Conservation (phyloP, 139 green algal species). For the Picochlorum sp. region DNA sequence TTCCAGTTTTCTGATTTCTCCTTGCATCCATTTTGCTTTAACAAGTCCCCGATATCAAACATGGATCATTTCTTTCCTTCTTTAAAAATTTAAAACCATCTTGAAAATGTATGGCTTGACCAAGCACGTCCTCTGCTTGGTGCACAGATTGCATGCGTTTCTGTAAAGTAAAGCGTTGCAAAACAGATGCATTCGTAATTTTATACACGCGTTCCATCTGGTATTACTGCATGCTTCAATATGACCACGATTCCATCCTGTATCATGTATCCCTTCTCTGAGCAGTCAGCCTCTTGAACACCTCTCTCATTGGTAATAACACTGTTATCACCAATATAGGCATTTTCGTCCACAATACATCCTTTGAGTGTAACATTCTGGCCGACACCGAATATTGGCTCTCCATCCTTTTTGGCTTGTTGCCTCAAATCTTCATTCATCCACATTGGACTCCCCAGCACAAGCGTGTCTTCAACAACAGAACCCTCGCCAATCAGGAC, state of each 20-base stretch:
- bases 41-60: too few species aligned
- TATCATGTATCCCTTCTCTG: constrained; percentile 60
- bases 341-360: constrained; percentile 66
- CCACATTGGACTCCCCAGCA: constrained; percentile 70
- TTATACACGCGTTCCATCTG: constrained; percentile 59
- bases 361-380: constrained; percentile 35
- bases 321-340: constrained; percentile 45
- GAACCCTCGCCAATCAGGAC: constrained; percentile 37
- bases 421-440: constrained; percentile 26
- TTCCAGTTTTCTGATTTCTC: too few species aligned
- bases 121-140: neutral
- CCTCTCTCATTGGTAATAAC: constrained; percentile 59
- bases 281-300: constrained; percentile 49
- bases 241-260: constrained; percentile 68
- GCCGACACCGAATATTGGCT: constrained; percentile 43
- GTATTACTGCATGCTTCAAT: constrained; percentile 56
- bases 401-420: constrained; percentile 11
- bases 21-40: too few species aligned
- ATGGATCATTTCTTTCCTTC: too few species aligned
- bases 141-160: neutral
- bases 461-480: constrained; percentile 50
- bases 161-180: too few species aligned
- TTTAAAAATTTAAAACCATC: neutral
- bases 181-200: neutral
- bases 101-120: neutral